Evolutionary conservation across 805 yeast genomes (phyloP), one percentile per base, ranked within the genome.

Genomic region (Pichia deserticola): DNA sequence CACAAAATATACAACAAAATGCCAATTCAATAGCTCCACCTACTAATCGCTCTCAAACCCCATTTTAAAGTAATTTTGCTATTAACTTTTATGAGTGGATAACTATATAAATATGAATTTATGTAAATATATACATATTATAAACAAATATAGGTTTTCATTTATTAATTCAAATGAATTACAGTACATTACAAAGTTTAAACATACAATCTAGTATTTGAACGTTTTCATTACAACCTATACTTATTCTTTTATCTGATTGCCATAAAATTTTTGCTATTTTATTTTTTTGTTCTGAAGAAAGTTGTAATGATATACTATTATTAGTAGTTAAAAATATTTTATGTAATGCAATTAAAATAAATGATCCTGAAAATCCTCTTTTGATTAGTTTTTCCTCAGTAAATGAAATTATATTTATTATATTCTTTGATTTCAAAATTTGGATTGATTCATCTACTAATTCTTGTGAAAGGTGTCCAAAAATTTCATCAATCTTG

Each of bases 161-260:
- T 34, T 30, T 41, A 32, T 15, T 25, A 20, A 20, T 20, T 20
- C 20, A 20, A 20, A 20, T 20, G 3, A 20, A 20, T 48, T 56
- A 61, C 41, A 71, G 57, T 34, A 67, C 55, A 49, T 69, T 66
- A 5, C 84, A 73, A n/a, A 83, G 67, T 54, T 78, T 73, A 10
- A 77, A 60, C 33, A 79, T 58, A 56, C 89, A 71, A 57, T 86
- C 85, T 56, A 92, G 73, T 27, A 93, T 60, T 58, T 87, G 96
- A 32, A 92, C 69, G 51, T 86, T 88, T 63, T 92, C 99, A 59
- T 89, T 95, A 5, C 96, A 79, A 13, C 99, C 99, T 60, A 82
- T 88, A 48, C 82, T 76, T 48, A 92, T 71, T 47, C 82, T 76
- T 45, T 79, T 76, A 64, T 92, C 98, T 0, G 88, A 75, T 40